Evolutionary conservation across 2,329 filamentous ascomycete species (phyloP).

Genomic region (Cadophora luteo-olivacea): DNA sequence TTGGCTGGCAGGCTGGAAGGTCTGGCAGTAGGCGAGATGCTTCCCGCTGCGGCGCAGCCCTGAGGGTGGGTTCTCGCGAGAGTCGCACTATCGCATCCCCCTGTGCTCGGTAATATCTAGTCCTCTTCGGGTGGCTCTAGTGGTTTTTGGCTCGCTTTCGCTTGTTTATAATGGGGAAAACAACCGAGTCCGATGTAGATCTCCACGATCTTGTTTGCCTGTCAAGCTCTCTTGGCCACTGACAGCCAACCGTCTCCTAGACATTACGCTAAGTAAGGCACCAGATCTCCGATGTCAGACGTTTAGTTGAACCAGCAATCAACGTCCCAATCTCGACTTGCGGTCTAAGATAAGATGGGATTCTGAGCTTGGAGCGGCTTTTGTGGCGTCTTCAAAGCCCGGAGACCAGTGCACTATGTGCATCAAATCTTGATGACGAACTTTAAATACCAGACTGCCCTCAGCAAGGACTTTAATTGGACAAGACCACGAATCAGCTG

Average conservation of each 20-base stretch:
- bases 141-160: not conserved
- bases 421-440: too few relatives aligned
- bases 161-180: not conserved
- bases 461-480: too few relatives aligned
- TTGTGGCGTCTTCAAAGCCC: too few relatives aligned
- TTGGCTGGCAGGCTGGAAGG: too few relatives aligned
- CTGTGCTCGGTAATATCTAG: too few relatives aligned
- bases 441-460: too few relatives aligned
- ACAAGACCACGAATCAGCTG: not conserved
- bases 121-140: not conserved
- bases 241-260: not conserved
- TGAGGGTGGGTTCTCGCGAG: too few relatives aligned
- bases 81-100: too few relatives aligned
- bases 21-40: too few relatives aligned
- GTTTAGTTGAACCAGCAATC: not conserved
- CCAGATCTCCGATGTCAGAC: not conserved
- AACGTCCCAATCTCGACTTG: not conserved
- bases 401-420: too few relatives aligned
- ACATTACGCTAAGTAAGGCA: not conserved
- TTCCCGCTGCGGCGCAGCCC: not conserved
- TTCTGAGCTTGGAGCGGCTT: not conserved
- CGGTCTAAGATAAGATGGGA: not conserved
- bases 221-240: slow-evolving; percentile 4
- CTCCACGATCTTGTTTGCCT: not conserved
- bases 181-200: slow-evolving; percentile 1